These are phyloP conservation scores for Talaromyces sp. DNA, from an alignment of 2,329 filamentous ascomycete genomes.

Conservation along the genomic window DNA sequence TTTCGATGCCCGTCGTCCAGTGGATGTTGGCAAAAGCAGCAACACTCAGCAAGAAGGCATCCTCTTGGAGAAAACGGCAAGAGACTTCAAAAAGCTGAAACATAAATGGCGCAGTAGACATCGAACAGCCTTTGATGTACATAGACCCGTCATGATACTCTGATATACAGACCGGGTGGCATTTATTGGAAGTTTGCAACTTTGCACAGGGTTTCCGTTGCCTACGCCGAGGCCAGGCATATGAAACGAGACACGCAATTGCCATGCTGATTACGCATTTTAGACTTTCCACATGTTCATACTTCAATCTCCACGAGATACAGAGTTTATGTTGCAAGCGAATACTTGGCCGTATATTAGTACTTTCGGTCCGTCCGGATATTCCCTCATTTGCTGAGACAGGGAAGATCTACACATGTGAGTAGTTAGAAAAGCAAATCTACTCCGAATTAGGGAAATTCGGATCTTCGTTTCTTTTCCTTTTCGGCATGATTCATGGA, in stretches of 20 bases:
- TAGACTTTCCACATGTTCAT: not conserved
- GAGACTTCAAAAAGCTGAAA: not conserved
- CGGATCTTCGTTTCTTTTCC: constrained; percentile 3
- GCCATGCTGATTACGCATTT: not conserved
- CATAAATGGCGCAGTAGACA: not conserved
- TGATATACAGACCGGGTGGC: not conserved
- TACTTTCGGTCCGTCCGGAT: not conserved
- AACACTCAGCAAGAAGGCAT: not conserved
- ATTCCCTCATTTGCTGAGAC: not conserved
- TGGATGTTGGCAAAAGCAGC: not conserved
- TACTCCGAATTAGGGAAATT: not conserved
- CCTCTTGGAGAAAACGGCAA: not conserved
- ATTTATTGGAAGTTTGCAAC: not conserved
- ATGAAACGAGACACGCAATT: not conserved
- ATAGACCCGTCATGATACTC: not conserved
- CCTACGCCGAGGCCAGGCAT: not conserved
- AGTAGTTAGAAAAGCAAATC: not conserved
- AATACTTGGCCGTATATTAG: no score
- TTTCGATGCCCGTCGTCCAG: constrained; percentile 2
- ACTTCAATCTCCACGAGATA: not conserved
- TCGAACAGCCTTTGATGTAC: not conserved
- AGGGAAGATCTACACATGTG: constrained; percentile 11
- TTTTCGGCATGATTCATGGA: constrained; percentile 5
- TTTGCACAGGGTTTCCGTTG: not conserved
- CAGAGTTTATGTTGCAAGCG: not conserved